Conservation (phyloP, 2,329 filamentous ascomycete species). For the Cercospora brassicicola region DNA sequence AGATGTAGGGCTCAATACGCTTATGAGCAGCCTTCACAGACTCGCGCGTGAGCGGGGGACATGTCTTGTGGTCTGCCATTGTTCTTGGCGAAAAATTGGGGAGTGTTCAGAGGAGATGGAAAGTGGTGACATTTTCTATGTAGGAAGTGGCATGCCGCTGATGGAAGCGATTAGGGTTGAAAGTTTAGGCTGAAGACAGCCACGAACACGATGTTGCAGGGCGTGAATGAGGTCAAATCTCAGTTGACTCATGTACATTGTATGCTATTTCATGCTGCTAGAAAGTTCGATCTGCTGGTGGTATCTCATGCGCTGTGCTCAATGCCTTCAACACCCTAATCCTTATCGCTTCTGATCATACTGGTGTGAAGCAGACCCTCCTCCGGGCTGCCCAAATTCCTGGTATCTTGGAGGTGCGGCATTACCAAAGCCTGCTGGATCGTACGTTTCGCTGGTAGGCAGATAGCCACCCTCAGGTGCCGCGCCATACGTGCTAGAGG, state of each 20-base stretch:
- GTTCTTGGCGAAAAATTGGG: neutral
- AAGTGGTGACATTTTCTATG: neutral
- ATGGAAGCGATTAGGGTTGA: neutral
- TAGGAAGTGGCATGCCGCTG: neutral
- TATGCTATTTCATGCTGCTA: neutral
- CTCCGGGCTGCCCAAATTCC: conserved; percentile 28
- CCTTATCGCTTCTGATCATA: conserved; percentile 13
- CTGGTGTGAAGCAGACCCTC: conserved; percentile 9
- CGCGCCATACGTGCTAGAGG: conserved; percentile 7
- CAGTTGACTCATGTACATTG: neutral
- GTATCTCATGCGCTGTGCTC: conserved; percentile 9
- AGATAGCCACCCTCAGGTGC: conserved; percentile 24
- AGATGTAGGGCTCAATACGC: conserved; percentile 72
- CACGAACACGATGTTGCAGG: neutral
- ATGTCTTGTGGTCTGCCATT: conserved; percentile 49
- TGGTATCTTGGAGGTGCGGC: conserved; percentile 34
- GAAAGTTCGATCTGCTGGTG: neutral
- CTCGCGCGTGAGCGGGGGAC: conserved; percentile 66
- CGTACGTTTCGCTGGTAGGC: conserved; percentile 29
- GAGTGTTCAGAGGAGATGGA: neutral
- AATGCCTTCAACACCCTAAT: neutral
- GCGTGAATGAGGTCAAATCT: neutral
- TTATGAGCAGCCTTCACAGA: conserved; percentile 72
- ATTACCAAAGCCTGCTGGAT: conserved; percentile 32
- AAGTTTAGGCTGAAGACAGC: conserved; percentile 2